Base-by-base conservation (phyloP, 2,329 filamentous ascomycete genomes). In the Tothia fuscella region DNA sequence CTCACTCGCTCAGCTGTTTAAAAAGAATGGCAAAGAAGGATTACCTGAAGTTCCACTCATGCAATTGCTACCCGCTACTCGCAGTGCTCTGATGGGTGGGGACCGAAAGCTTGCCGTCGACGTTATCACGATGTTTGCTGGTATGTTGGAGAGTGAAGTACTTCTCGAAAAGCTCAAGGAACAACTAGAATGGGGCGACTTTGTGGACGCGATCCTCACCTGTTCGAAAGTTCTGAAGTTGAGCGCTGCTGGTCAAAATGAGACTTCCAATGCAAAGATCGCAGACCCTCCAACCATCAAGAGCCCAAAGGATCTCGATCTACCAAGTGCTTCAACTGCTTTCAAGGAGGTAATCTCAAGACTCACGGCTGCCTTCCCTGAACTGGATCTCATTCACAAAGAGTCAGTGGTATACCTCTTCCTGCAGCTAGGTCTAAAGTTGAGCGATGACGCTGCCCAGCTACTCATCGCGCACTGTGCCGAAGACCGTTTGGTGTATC, bases 401-500 rank as follows among this genome's bases (percentile, higher is more conserved):
- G 76, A 79, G 46, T 71, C 73, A 14, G 76, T 82, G 39, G 72
- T 86, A 57, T 63, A 69, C 16, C 80, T 86, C 50, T 77, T 87
- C 47, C 67, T 74, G 22, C 65, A 69, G 19, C 69, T 83, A 13
- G 72, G 79, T 42, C 61, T 65, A 13, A 68, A 75, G 26, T 66
- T 86, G 6, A 76, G 77, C 5, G 77, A 86, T 52, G 71, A 72
- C 3, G 73, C 76, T 6, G 78, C 73, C 2, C 71, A 70, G 35
- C 64, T 80, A 9, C 71, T 85, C 19, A 68, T 86, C 32, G 71
- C 76, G 33, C 76, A 83, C 53, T 82, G 80, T 48, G 70, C 72
- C 42, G 74, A 82, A 41, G 80, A 81, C 48, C 69, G 79, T 34
- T 78, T 76, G 51, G 82, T 82, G 50, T 80, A 79, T 33, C 82